These are phyloP conservation scores for Podaxis rugospora DNA, from an alignment of 768 basidiomycete species.

Conservation along the genomic window DNA sequence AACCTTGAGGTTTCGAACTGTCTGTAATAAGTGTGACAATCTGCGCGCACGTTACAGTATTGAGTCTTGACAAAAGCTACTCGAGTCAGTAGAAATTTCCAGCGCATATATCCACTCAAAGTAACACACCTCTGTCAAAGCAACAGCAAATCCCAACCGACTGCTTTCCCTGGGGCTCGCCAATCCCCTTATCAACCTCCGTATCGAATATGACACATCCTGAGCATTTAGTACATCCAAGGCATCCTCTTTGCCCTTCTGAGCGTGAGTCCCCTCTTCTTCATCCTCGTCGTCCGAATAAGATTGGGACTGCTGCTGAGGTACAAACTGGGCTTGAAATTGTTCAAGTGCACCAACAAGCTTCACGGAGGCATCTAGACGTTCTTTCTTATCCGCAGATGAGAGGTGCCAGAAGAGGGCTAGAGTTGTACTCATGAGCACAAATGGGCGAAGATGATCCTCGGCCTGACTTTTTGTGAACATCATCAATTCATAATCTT, in stretches of 20 bases:
- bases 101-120: slow-evolving; percentile 5
- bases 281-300: slow-evolving; percentile 44
- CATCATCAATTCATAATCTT: slow-evolving; percentile 9
- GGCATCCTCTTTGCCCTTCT: slow-evolving; percentile 38
- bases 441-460: not conserved
- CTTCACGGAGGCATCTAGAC: slow-evolving; percentile 82
- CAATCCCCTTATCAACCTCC: slow-evolving; percentile 80
- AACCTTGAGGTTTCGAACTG: slow-evolving; percentile 64
- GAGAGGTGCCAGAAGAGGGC: slow-evolving; percentile 95
- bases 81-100: slow-evolving; percentile 7
- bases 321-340: slow-evolving; percentile 69
- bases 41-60: slow-evolving; percentile 73
- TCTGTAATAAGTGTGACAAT: slow-evolving; percentile 74
- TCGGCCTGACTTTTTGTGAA: slow-evolving; percentile 11
- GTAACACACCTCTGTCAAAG: slow-evolving; percentile 80
- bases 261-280: slow-evolving; percentile 34
- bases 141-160: slow-evolving; percentile 92
- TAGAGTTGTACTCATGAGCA: slow-evolving; percentile 75
- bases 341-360: slow-evolving; percentile 77
- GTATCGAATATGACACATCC: slow-evolving; percentile 91
- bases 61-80: slow-evolving; percentile 75
- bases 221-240: slow-evolving; percentile 74
- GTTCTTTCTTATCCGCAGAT: slow-evolving; percentile 71
- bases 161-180: slow-evolving; percentile 93
- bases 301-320: slow-evolving; percentile 28